Percentiles rank a stretch among this genome's conserved stretches.
Conservation (phyloP, 2,329 filamentous ascomycete species). For the Neonectria punicea region DNA sequence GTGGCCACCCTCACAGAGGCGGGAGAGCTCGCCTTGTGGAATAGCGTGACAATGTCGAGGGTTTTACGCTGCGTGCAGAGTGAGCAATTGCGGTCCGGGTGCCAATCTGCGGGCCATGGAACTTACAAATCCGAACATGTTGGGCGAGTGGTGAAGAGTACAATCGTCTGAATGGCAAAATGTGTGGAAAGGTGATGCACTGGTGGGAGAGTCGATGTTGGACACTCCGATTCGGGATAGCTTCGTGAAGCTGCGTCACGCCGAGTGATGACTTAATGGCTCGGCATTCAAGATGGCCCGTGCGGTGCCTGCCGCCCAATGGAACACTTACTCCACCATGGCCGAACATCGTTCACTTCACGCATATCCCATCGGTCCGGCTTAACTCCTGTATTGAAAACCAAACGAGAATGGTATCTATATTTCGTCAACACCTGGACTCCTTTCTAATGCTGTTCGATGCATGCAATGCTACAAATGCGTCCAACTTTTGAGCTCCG, state of each 20-base stretch:
- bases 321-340: slow-evolving; percentile 11
- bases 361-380: background rate
- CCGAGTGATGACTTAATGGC: slow-evolving; percentile 41
- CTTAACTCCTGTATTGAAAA: background rate
- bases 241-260: slow-evolving; percentile 41
- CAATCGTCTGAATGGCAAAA: slow-evolving; percentile 13
- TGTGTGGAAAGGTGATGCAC: slow-evolving; percentile 14
- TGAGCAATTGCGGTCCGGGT: slow-evolving; percentile 29
- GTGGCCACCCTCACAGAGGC: slow-evolving; percentile 78
- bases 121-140: slow-evolving; percentile 61
- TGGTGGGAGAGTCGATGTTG: slow-evolving; percentile 31
- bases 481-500: background rate
- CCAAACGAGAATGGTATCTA: background rate
- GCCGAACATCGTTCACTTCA: slow-evolving; percentile 6
- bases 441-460: background rate
- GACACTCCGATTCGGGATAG: slow-evolving; percentile 42
- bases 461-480: background rate
- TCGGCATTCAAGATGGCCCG: slow-evolving; percentile 35
- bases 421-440: background rate
- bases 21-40: slow-evolving; percentile 83
- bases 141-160: slow-evolving; percentile 29
- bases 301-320: slow-evolving; percentile 23
- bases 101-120: background rate
- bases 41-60: slow-evolving; percentile 93
- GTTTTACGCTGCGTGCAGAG: slow-evolving; percentile 71